Evolutionary conservation across 148 eudicot species (phyloP).

Genomic region (Rhododendron henanense): DNA sequence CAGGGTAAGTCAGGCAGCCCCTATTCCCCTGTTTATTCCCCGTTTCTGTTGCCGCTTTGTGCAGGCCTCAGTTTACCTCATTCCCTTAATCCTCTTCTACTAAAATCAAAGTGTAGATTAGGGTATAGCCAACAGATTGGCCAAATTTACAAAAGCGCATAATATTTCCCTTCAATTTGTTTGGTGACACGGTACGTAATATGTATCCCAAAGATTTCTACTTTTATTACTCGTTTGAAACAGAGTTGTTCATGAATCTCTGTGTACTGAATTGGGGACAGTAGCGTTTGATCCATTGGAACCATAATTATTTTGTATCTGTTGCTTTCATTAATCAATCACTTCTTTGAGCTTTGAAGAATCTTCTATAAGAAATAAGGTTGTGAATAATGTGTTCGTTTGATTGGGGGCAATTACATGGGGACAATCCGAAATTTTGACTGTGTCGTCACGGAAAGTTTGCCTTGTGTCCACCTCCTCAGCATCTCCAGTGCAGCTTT

Average conservation of each 20-base stretch:
- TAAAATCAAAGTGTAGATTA: no score
- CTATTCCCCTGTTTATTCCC: no score
- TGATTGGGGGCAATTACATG: slow-evolving; percentile 10
- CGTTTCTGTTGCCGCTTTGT: no score
- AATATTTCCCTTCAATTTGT: no score
- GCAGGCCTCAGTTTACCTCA: no score
- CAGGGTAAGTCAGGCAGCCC: no score
- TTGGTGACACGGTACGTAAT: no score
- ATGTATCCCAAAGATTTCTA: no score
- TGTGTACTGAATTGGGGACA: not conserved
- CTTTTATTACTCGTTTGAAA: not conserved
- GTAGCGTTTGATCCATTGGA: not conserved
- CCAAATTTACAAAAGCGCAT: no score
- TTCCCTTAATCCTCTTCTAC: no score
- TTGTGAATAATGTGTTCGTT: not conserved
- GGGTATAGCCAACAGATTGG: no score
- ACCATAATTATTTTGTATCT: not conserved
- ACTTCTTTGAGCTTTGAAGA: not conserved
- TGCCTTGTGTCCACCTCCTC: slow-evolving; percentile 63
- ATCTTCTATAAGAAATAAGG: not conserved
- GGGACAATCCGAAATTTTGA: slow-evolving; percentile 16
- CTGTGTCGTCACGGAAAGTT: slow-evolving; percentile 24
- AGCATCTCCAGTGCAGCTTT: slow-evolving; percentile 77
- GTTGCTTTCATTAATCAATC: not conserved
- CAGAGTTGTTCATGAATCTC: not conserved